Evolutionary conservation across 2,329 filamentous ascomycete genomes (phyloP).

Genomic region (Colletotrichum liriopes): DNA sequence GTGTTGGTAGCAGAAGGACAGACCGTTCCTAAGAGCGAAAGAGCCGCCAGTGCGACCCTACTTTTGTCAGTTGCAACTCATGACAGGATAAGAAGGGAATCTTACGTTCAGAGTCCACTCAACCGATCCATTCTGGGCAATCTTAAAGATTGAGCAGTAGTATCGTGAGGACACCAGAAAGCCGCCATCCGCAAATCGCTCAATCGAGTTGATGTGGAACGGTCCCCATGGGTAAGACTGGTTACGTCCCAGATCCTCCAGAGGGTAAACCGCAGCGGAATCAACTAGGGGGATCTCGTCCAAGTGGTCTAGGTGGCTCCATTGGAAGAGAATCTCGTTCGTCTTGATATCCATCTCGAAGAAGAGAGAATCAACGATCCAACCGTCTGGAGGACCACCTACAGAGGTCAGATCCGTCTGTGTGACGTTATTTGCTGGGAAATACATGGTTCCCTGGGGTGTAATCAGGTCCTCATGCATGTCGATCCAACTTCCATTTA

Average conservation of each 20-base stretch:
- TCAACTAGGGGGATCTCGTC: constrained; percentile 24
- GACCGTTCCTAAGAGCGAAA: constrained; percentile 46
- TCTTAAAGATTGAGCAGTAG: constrained; percentile 61
- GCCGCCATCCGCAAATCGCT: constrained; percentile 65
- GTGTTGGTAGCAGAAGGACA: constrained; percentile 55
- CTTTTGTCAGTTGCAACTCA: neutral
- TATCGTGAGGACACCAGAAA: constrained; percentile 70
- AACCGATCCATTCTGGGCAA: constrained; percentile 52
- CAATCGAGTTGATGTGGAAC: constrained; percentile 71
- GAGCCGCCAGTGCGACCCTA: constrained; percentile 30
- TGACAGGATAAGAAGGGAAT: neutral
- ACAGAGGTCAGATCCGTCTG: constrained; percentile 48
- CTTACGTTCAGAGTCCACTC: constrained; percentile 36
- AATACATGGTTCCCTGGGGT: constrained; percentile 57
- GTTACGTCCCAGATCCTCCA: constrained; percentile 47
- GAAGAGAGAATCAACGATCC: constrained; percentile 56
- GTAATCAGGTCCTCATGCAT: constrained; percentile 60
- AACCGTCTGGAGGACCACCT: constrained; percentile 45
- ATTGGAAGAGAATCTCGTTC: constrained; percentile 56
- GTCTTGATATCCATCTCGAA: constrained; percentile 61
- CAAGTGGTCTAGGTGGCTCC: constrained; percentile 57
- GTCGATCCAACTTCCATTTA: constrained; percentile 44
- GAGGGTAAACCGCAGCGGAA: constrained; percentile 38
- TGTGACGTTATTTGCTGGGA: constrained; percentile 55
- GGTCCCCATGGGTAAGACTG: constrained; percentile 64